Evolutionary conservation across 352 stramenopile genomes (phyloP).

Genomic region (Pythium aquatile): DNA sequence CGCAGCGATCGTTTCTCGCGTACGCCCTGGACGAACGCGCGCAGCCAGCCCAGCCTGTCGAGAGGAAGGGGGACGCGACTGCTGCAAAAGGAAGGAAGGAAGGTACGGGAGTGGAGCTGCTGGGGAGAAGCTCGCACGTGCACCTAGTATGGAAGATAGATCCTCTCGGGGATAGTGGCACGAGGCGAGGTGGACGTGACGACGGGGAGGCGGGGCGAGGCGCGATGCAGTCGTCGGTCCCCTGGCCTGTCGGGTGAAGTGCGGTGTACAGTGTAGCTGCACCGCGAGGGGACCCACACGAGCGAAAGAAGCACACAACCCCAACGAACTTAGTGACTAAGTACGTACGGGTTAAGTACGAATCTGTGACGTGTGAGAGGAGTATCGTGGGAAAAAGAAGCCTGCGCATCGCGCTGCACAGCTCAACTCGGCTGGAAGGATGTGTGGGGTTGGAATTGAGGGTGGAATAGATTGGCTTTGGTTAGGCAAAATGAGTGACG

Average conservation of each 20-base stretch:
- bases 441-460: not conserved
- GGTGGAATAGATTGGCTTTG: not conserved
- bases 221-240: not conserved
- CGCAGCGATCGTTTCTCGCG: conserved; percentile 2
- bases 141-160: not conserved
- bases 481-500: conserved; percentile 12
- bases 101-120: not conserved
- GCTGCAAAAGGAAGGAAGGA: not conserved
- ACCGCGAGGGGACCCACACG: not conserved
- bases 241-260: not conserved
- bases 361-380: not conserved
- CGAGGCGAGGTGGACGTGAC: not conserved
- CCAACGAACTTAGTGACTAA: conserved; percentile 14
- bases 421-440: too few species aligned
- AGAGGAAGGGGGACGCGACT: not conserved
- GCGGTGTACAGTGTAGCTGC: not conserved
- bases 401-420: not conserved
- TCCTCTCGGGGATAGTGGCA: not conserved
- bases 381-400: too few species aligned
- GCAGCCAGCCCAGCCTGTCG: conserved; percentile 4
- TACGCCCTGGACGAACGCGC: not conserved
- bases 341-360: conserved; percentile 4
- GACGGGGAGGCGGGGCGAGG: not conserved
- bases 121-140: not conserved
- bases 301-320: not conserved